These are phyloP conservation scores for Alliaria petiolata DNA, from an alignment of 345 rosid genomes.

Conservation along the genomic window DNA sequence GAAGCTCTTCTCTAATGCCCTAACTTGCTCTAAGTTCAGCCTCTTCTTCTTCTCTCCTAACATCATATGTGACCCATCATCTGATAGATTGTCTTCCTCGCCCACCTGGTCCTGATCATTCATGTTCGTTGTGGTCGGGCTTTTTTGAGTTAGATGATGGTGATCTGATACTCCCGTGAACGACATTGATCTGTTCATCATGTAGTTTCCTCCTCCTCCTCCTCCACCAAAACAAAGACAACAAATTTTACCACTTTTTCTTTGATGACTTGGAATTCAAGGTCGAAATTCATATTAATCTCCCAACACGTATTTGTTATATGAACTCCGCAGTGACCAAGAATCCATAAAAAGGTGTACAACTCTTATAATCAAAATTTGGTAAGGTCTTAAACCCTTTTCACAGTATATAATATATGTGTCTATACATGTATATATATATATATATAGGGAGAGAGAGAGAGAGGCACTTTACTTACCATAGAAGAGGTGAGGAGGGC, in stretches of 20 bases:
- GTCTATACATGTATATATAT: background rate
- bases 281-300: background rate
- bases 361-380: background rate
- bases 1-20: conserved; percentile 71
- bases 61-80: conserved; percentile 66
- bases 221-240: conserved; percentile 2
- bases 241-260: background rate
- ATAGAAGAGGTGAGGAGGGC: conserved; percentile 71
- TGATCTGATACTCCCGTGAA: conserved; percentile 48
- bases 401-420: background rate
- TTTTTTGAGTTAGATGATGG: conserved; percentile 32
- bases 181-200: conserved; percentile 83
- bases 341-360: background rate
- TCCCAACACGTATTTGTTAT: background rate
- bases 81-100: conserved; percentile 69
- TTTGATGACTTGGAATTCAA: background rate
- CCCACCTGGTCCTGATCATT: conserved; percentile 36
- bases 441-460: background rate
- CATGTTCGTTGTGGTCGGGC: conserved; percentile 16
- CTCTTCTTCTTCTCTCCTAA: conserved; percentile 77
- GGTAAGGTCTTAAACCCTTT: background rate
- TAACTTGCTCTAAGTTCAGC: conserved; percentile 68
- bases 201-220: conserved; percentile 49
- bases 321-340: background rate
- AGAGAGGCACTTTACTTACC: conserved; percentile 32